Base-by-base conservation (phyloP, 2,329 filamentous ascomycete species). In the Raffaelea arxii region DNA sequence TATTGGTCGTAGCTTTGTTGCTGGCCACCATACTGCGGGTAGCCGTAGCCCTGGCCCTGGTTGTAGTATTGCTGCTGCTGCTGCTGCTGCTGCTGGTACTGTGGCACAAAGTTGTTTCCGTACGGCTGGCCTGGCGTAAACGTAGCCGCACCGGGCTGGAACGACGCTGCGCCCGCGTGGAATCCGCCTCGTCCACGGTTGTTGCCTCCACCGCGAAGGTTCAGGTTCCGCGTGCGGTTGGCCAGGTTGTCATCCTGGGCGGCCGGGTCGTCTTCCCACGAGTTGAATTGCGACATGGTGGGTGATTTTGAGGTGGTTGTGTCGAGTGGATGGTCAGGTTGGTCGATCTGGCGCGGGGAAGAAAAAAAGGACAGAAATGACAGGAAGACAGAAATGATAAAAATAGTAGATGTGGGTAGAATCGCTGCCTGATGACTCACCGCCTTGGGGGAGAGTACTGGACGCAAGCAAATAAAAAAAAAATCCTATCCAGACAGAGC, bases 221-320 rank as follows among this genome's bases (percentile, higher is more conserved):
- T 87, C 65, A 89, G 75, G 63, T 84, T 82, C 58, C 84, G 78
- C 32, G 85, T 70, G 72, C 90, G 86, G 58, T 81, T 80, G 52
- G 86, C 78, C 65, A 94, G 79, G 63, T 78, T 78, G 58, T 86
- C 84, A 58, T 90, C 84, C 72, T 87, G 83, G 53, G 79, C 81
- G 46, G 82, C 74, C 59, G 82, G 81, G 60, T 90, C 86, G 60
- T 94, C 88, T 70, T 97, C 90, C 86, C 92, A 97, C 52, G 89
- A 95, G 66, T 94, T 89, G 59, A 88, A 85, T 65, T 90, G 82
- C 58, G 90, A 49, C 53, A 54, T 54, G 39, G 23, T 54, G 25
- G 23, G 9, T 16, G 27, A 30, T 4, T 16, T 22, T n/a, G 36
- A 18, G 21, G 16, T 6, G 18, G 37, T 4, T 40, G 37, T 14